Evolutionary conservation across 495 filamentous ascomycete genomes (phyloP), one percentile per base, ranked within the genome.

Genomic region (Aspergillus egyptiacus): DNA sequence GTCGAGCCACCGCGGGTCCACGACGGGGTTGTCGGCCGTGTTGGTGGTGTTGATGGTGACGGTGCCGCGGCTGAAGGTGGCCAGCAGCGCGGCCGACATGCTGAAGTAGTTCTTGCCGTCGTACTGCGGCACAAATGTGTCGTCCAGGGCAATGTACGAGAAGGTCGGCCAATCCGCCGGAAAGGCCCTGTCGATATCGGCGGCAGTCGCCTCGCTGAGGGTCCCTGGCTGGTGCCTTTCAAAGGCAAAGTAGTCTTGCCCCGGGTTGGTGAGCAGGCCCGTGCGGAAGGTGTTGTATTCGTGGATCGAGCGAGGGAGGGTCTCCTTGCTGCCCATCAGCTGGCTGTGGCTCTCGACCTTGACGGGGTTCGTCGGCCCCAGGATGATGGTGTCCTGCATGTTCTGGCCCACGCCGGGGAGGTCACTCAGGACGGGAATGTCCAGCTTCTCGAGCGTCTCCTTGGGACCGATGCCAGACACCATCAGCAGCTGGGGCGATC

Each of bases 91-190:
- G 5, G 55, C 66, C 0, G 63, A 25, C 0, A 81, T 58, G 54
- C 10, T 65, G 70, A 53, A 75, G 50, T 80, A 80, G 4, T 77
- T 65, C 24, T 67, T 63, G 2, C 70, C 70, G 45, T 78, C 75
- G 3, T 55, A 50, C 0, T 72, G 71, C 28, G 45, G 19, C 6
- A 47, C 51, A 33, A 38, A 10, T 5, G 59, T 59, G 13, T 62
- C 18, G 5, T 28, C 39, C 1, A 43, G 39, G 3, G 39, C 39
- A 23, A 38, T 28, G 20, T 43, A 37, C 1, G 31, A 78, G 9
- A 79, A 57, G 33, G 83, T 80, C 5, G 80, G 81, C 79, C 79
- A 83, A 56, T 84, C 77, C 0, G 46, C 40, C 0, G 77, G 67
- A 35, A 75, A 76, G 1, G 23, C 37, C 14, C 44, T 15, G 6